Conservation (phyloP, 495 filamentous ascomycete species). For the Astrothelium subdiscretum region DNA sequence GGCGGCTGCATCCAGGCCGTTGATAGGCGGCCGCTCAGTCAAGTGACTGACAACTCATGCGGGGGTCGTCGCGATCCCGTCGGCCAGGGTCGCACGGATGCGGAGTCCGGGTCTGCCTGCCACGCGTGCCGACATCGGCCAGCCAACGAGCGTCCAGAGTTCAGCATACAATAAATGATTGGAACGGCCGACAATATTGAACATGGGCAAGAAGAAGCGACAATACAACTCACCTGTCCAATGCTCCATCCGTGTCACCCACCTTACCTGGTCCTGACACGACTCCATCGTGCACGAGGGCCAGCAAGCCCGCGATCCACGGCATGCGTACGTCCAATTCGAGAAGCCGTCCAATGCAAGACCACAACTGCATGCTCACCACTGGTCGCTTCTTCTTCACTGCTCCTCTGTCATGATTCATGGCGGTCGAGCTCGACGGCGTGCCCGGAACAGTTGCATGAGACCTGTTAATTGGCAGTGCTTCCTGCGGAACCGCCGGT, state of each 20-base stretch:
- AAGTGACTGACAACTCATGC: constrained; percentile 60
- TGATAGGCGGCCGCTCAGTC: constrained; percentile 31
- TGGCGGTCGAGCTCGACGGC: not conserved
- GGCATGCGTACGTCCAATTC: constrained; percentile 71
- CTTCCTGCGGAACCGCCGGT: not conserved
- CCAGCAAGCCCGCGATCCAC: constrained; percentile 63
- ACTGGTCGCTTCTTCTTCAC: constrained; percentile 52
- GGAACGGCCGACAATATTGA: not conserved
- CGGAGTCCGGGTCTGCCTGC: not conserved
- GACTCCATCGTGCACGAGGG: constrained; percentile 59
- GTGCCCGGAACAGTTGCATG: not conserved
- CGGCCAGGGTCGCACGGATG: not conserved
- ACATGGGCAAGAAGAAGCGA: constrained; percentile 8
- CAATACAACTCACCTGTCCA: constrained; percentile 73
- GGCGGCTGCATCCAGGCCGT: not conserved
- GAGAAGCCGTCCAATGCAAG: constrained; percentile 55
- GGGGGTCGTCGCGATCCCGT: constrained; percentile 21
- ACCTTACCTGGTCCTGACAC: constrained; percentile 61
- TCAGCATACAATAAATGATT: not conserved
- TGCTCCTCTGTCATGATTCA: not conserved
- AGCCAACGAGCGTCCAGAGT: not conserved
- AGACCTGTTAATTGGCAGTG: not conserved
- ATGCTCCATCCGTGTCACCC: constrained; percentile 58
- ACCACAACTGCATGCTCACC: constrained; percentile 59
- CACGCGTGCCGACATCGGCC: constrained; percentile 5